Base-by-base conservation (phyloP, 495 filamentous ascomycete genomes). In the Paragyromitra xinjiangensis region DNA sequence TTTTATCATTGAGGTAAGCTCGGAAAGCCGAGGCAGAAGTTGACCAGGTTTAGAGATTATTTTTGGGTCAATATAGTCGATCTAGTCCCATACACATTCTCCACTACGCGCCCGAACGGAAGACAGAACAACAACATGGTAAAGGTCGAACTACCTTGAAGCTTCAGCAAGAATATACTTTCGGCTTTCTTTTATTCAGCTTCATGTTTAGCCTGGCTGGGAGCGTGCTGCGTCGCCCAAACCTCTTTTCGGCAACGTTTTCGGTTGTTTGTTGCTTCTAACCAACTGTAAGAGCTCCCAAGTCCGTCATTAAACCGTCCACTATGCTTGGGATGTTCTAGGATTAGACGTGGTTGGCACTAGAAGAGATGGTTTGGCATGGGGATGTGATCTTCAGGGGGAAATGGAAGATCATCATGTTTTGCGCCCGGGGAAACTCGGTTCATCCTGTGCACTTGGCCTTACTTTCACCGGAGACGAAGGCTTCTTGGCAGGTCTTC, bases 351-450 rank as follows among this genome's bases (percentile, higher is more conserved):
- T 42, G 6, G 62, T 71, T 40, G 58, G 45, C 29, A 55, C 8
- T 6, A 6, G 50, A 53, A 42, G 48, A 24, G 42, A 37, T 9
- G 37, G n/a, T 12, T 42, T 64, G 14, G 39, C 37, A 26, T 65
- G 6, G 34, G 44, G 50, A 48, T 56, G 39, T 34, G 70, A 73
- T 73, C 70, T 73, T 73, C 70, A 73, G 70, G 70, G 69, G 51
- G 22, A 29, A 64, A 8, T 73, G 16, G 48, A 65, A 3, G 61
- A 73, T 73, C 70, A 39, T 40, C 58, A 63, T 39, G 24, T 59
- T 58, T 37, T 62, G 39, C 61, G 62, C 63, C 61, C 61, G 70
- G 29, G 50, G 39, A 24, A 44, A 42, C 29, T 55, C 59, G 11
- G n/a, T 50, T 44, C 34, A 56, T 64, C 59, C 56, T 48, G 29